A percentile compares a stretch with the other conserved stretches of the same genome.
These are phyloP conservation scores for Smallanthus sonchifolius DNA, from an alignment of 129 eudicot species.

Conservation along the genomic window DNA sequence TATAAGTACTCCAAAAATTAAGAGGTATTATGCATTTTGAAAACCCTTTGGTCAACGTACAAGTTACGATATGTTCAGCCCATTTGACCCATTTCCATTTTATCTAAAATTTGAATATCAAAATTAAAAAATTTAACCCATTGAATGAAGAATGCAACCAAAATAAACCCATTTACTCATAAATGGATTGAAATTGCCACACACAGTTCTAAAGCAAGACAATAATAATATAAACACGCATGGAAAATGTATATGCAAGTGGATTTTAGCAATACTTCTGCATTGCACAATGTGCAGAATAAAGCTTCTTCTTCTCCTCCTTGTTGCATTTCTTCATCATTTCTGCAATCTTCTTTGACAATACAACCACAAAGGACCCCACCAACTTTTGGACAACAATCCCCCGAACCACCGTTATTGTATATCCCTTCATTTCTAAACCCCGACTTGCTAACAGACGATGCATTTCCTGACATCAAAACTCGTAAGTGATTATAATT, in stretches of 20 bases:
- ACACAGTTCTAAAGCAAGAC: background rate
- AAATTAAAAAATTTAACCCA: background rate
- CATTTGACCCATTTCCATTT: background rate
- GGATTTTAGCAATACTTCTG: conserved; percentile 51
- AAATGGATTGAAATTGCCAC: background rate
- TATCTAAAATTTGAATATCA: background rate
- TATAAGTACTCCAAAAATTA: background rate
- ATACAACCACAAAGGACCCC: conserved; percentile 59
- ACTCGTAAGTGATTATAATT: background rate
- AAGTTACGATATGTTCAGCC: background rate
- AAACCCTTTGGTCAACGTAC: background rate
- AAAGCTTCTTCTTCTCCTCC: conserved; percentile 78
- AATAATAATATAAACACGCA: background rate
- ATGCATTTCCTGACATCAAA: conserved; percentile 38
- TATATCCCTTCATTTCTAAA: conserved; percentile 43
- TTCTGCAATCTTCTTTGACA: conserved; percentile 78
- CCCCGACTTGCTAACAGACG: conserved; percentile 47
- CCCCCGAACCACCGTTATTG: conserved; percentile 29
- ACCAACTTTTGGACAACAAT: conserved; percentile 53
- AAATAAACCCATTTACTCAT: background rate
- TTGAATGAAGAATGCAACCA: background rate
- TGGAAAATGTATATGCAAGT: background rate
- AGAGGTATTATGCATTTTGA: background rate
- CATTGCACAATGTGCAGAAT: conserved; percentile 89
- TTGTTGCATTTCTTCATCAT: conserved; percentile 66